Base-by-base conservation (phyloP, 2,329 filamentous ascomycete genomes). In the Ceratocystis cacaofunesta region DNA sequence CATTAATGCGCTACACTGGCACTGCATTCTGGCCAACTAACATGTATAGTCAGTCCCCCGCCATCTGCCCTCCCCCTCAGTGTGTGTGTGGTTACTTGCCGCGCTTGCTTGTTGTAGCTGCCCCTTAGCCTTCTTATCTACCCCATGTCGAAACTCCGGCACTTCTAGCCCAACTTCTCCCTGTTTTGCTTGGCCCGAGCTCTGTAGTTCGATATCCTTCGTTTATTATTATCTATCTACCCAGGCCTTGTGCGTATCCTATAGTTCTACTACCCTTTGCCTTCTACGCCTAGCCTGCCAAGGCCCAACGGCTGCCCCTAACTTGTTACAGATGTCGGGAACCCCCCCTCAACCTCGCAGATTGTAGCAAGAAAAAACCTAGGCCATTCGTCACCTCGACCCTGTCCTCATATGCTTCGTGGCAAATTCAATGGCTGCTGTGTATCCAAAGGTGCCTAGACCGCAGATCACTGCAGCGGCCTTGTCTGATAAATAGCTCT, bases 401-500 rank as follows among this genome's bases (percentile, higher is more conserved):
- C 73, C 75, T 32, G 75, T 69, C 72, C 78, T 79, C 70, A 81
- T 68, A 71, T 80, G 76, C 72, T 75, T 77, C 17, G 74, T 25
- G 4, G 52, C 77, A 72, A 77, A 80, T 72, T 86, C 83, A 65
- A 87, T 73, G 0, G 84, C 84, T 30, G 80, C 83, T 64, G 77
- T 78, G 70, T 87, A 87, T 46, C 85, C 84, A 72, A 77, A 84
- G 17, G 78, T 78, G 0, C 85, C 85, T 72, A 92, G 69, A 0
- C 88, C 88, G 69, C 85, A 86, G 66, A 92, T 85, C 7, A 91
- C 84, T 0, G 84, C 88, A 30, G 82, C 80, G 0, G 88, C 88
- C 77, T 90, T 91, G 72, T 92, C 88, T 69, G 82, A 85, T 69
- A 92, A 76, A 71, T 87, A 90, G 69, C 85, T 89, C 69, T 87